Conservation (phyloP, 306 rosid species). For the Herpetospermum pedunculosum region DNA sequence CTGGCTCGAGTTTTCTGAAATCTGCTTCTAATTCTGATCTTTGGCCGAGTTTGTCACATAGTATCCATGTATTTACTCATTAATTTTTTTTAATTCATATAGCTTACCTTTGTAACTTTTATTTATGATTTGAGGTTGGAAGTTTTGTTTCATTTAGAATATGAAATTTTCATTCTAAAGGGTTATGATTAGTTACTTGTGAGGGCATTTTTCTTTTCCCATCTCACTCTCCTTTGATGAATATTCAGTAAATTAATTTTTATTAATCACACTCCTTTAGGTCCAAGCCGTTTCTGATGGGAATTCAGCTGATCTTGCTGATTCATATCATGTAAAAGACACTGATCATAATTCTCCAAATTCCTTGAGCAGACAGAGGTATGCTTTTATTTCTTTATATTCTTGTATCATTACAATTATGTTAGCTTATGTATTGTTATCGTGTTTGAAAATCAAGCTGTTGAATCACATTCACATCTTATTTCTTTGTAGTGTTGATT, state of each 20-base stretch:
- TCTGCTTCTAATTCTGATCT: background rate
- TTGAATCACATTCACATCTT: background rate
- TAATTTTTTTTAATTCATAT: background rate
- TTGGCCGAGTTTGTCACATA: background rate
- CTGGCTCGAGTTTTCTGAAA: background rate
- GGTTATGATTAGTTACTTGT: background rate
- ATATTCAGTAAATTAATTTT: background rate
- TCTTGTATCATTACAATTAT: background rate
- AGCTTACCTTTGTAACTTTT: background rate
- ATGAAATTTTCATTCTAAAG: background rate
- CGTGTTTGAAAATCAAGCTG: background rate
- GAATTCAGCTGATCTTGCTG: constrained; percentile 29
- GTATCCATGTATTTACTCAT: too few species aligned
- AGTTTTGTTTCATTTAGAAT: background rate
- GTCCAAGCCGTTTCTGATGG: constrained; percentile 56
- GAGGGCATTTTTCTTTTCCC: background rate
- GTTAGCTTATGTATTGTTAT: background rate
- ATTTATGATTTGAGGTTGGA: background rate
- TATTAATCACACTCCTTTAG: constrained; percentile 18
- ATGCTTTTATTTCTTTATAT: background rate
- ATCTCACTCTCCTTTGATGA: background rate
- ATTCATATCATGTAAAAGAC: constrained; percentile 34
- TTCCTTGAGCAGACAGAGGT: constrained; percentile 52
- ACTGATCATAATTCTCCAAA: constrained; percentile 43
- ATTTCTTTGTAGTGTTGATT: background rate